phyloP scores from a whole-genome alignment of 2,329 filamentous ascomycete genomes.

The Cladosporium sp. region DNA sequence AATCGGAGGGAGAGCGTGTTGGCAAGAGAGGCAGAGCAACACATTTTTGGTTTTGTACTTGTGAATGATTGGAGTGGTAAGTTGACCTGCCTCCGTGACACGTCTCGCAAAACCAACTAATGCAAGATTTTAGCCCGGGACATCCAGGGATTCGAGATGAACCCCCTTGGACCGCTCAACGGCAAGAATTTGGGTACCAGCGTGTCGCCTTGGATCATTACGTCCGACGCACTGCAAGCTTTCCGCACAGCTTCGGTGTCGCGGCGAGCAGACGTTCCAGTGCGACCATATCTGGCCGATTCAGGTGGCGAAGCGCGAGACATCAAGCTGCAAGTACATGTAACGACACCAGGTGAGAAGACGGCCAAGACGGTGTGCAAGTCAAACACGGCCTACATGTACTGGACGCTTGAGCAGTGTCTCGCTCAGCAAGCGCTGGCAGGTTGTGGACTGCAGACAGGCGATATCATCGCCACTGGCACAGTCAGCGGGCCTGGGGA shows the following conservation, averaged over 20 bases:
- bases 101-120: background rate
- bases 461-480: conserved; percentile 39
- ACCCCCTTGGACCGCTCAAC: conserved; percentile 56
- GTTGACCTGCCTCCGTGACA: background rate
- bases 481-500: conserved; percentile 36
- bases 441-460: conserved; percentile 36
- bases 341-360: conserved; percentile 8
- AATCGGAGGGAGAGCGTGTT: conserved; percentile 32
- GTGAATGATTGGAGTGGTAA: conserved; percentile 55
- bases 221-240: conserved; percentile 48
- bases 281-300: conserved; percentile 20
- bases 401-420: conserved; percentile 41
- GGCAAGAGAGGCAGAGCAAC: conserved; percentile 41
- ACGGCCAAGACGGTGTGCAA: conserved; percentile 17
- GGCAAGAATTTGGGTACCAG: conserved; percentile 57
- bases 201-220: conserved; percentile 59
- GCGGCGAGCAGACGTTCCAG: conserved; percentile 15
- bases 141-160: conserved; percentile 59
- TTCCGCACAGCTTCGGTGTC: conserved; percentile 23
- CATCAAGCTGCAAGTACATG: conserved; percentile 23
- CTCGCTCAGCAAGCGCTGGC: conserved; percentile 39
- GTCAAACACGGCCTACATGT: conserved; percentile 33
- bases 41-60: conserved; percentile 58
- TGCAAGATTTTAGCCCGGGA: conserved; percentile 43
- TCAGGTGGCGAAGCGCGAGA: conserved; percentile 19